phyloP scores from a whole-genome alignment of 176 grass and related monocot species.

The Oryza rufipogon region DNA sequence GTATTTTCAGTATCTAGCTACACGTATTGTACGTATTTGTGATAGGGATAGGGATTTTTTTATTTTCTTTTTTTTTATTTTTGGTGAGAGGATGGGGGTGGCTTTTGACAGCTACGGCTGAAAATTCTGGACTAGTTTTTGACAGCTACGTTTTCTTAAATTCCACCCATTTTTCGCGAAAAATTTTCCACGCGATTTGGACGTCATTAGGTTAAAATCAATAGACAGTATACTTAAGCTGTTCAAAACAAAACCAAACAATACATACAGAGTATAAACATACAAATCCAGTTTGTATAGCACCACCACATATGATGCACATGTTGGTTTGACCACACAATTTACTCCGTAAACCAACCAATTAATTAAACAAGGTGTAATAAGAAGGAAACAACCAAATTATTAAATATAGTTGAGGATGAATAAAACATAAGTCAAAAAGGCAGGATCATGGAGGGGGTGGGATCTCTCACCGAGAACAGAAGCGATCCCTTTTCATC shows the following conservation, averaged over 20 bases:
- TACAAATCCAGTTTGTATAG: background rate
- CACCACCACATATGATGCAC: background rate
- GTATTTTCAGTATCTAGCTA: background rate
- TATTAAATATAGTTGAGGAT: conserved; percentile 14
- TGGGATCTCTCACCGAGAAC: conserved; percentile 16
- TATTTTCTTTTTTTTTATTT: background rate
- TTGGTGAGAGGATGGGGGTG: background rate
- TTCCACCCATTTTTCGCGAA: background rate
- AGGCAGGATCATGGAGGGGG: conserved; percentile 33
- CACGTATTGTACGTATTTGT: background rate
- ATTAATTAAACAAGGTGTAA: background rate
- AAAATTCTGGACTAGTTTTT: background rate
- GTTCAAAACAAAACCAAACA: too few relatives aligned
- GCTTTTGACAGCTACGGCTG: background rate
- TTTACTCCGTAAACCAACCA: too few relatives aligned
- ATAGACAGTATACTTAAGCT: background rate
- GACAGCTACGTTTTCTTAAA: background rate
- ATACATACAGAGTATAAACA: too few relatives aligned
- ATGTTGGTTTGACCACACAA: conserved; percentile 30
- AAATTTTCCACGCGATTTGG: background rate
- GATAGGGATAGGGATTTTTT: background rate
- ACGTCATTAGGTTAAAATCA: background rate
- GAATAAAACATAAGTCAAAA: conserved; percentile 51
- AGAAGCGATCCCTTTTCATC: conserved; percentile 16
- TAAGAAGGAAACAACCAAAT: background rate